Base-by-base conservation (phyloP, 2,329 filamentous ascomycete species). In the Aureobasidium leucospermi region DNA sequence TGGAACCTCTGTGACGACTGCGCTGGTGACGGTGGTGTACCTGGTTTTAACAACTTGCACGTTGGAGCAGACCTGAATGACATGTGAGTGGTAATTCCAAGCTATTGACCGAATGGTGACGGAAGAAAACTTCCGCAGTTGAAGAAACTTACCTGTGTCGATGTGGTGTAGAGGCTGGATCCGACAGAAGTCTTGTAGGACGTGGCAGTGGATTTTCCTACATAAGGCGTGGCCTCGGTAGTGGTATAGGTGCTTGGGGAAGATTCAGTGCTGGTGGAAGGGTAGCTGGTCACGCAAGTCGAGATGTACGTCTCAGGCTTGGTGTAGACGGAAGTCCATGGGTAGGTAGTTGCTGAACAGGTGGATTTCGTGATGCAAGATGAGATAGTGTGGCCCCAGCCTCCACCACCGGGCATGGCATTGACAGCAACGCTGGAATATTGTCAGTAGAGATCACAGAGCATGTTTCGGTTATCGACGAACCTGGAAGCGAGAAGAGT, bases 281-380 rank as follows among this genome's bases (percentile, higher is more conserved):
- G 55, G 7, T 41, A 58, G 28, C 34, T 48, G 43, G 55, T 58
- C 36, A 58, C 55, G 16, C 36, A 58, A 45, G 55, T 58, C 13
- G 55, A 58, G 23, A 58, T 28, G 8, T 23, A 48, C 6, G 45
- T 49, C 15, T 49, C 45, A 6, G 55, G 55, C n/a, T 19, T 58
- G 34, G 16, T 42, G 34, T 34, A 41, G 28, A 58, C 13, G 6
- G 43, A 48, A 4, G 55, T 58, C n/a, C 13, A 60, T 10, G 58
- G 39, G 6, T 49, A 45, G 4, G 36, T 41, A 9, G 34, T 28
- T 6, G 19, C 16, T 1, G 48, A 53, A 36, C 47, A 53, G 15
- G 58, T 60, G 3, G 57, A 59, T 16, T 45, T 45, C 47, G 57
- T 59, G n/a, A 59, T 59, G 47, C 57, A 59, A 31, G 39, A 46